phyloP scores from a whole-genome alignment of 2,329 filamentous ascomycete species.

The Hawksworthiomyces lignivorus region DNA sequence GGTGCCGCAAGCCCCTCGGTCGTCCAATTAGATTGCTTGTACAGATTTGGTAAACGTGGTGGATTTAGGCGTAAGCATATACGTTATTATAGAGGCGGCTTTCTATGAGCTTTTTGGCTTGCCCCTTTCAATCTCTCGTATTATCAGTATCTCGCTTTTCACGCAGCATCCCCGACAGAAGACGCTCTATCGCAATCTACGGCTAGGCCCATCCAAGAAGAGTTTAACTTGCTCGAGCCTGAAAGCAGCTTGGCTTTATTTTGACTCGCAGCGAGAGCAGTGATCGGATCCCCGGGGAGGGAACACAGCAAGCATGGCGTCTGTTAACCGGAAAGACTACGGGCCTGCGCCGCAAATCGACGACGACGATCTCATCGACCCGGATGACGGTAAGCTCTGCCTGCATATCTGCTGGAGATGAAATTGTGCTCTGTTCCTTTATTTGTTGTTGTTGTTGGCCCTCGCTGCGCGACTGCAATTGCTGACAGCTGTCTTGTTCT shows the following conservation, averaged over 20 bases:
- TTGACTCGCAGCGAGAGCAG: too few relatives aligned
- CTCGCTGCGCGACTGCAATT: too few relatives aligned
- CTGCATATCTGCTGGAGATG: background rate
- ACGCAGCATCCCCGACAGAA: too few relatives aligned
- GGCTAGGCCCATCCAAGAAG: too few relatives aligned
- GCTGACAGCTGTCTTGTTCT: background rate
- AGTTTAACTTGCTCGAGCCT: too few relatives aligned
- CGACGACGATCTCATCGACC: slow-evolving; percentile 69
- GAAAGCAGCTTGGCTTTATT: too few relatives aligned
- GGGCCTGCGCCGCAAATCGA: slow-evolving; percentile 51
- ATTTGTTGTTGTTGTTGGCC: background rate
- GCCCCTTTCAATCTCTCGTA: slow-evolving; percentile 3
- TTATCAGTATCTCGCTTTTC: too few relatives aligned
- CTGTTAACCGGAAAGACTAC: slow-evolving; percentile 43
- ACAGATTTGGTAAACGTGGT: slow-evolving; percentile 6
- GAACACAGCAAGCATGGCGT: slow-evolving; percentile 32
- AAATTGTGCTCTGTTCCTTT: background rate
- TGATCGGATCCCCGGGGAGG: too few relatives aligned
- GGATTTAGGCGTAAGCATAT: too few relatives aligned
- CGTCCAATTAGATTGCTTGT: background rate
- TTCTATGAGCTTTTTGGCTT: slow-evolving; percentile 1
- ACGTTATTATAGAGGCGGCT: too few relatives aligned
- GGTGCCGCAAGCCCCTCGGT: too few relatives aligned
- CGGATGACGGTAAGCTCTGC: slow-evolving; percentile 58
- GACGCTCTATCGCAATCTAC: too few relatives aligned